Evolutionary conservation across 2,329 filamentous ascomycete species (phyloP), one percentile per base, ranked within the genome.

Genomic region (Fusarium cicatricum): DNA sequence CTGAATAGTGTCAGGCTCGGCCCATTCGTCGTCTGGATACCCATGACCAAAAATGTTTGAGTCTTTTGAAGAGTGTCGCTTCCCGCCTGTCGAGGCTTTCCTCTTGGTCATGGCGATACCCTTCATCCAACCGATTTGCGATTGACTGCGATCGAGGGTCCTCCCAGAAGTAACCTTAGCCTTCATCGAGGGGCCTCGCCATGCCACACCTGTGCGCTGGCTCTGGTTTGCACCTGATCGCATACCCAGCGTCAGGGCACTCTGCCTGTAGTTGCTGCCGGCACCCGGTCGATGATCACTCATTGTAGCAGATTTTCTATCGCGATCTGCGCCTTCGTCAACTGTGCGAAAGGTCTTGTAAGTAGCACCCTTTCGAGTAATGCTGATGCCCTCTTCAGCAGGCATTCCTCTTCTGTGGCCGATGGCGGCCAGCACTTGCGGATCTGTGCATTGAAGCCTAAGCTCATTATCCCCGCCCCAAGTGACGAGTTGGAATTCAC

Each of bases 401-500:
- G 82, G 81, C 45, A 80, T 82, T 5, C 90, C 91, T 70, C 88
- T 91, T 39, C 85, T 79, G 70, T 91, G 90, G 3, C 91, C 91
- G 14, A 96, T 88, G 2, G 84, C 80, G 53, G 85, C 80, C 1
- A 95, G 78, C 26, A 87, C 78, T 21, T 86, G 78, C 1, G 85
- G 77, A 34, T 91, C 84, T 16, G 92, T 83, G 41, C 86, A 87
- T 70, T 96, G 90, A 23, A 97, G 80, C 42, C 90, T 88, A 26
- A 97, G 79, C 68, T 92, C 85, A 63, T 90, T 90, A 72, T 97
- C 94, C 42, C 90, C 88, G 21, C 92, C 92, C 93, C 93, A 97
- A 0, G 93, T 93, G 0, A 97, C 91, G 15, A 97, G 81, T 72
- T 97, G 93, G 61, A 97, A 97, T 46, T 97, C 93, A 66, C 94